Base-by-base conservation (phyloP, 176 grass and related monocot species). In the Oryza punctata region DNA sequence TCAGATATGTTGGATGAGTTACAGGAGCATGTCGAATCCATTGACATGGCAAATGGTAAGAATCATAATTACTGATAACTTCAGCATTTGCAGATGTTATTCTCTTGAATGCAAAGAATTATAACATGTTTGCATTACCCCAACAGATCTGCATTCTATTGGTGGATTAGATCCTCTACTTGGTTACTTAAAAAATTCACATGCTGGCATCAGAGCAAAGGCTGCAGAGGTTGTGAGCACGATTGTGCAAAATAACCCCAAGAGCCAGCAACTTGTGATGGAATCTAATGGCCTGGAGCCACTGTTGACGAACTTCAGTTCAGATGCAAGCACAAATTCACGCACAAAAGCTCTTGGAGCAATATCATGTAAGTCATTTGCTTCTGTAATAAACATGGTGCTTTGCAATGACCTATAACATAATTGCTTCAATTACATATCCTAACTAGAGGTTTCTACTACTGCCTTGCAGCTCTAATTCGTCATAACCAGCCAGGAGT, bases 341-440 rank as follows among this genome's bases (percentile, higher is more conserved):
- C 93, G 96, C 23, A 96, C 96, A n/a, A 94, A 99, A 90, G 89
- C 96, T 67, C 88, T 99, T 47, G 91, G 96, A 80, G 96, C 96
- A 68, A 94, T 99, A 78, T 98, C 96, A 7, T 95, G 96, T 92
- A 82, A 94, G 87, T 66, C 27, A 61, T 27, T 12, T 30, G 49
- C 32, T 67, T 67, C 44, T 69, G 66, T 35, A 35, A 14, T 1
- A 60, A 24, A 26, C 35, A 71, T 6, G 54, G 37, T 76, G 1
- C 16, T 6, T 15, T 68, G 82, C 7, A 46, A 16, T 32, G 46
- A 78, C 3, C 21, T 16, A 4, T 41, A 52, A 28, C 11, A 8
- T 63, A 23, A 26, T 64, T 50, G 19, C 13, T 44, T 72, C 5
- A 15, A 32, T 70, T 78, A 18, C 25, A 30, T 43, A 24, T 46